These are phyloP conservation scores for Aspergillus neoniger DNA, from an alignment of 2,329 filamentous ascomycete species.

Conservation along the genomic window DNA sequence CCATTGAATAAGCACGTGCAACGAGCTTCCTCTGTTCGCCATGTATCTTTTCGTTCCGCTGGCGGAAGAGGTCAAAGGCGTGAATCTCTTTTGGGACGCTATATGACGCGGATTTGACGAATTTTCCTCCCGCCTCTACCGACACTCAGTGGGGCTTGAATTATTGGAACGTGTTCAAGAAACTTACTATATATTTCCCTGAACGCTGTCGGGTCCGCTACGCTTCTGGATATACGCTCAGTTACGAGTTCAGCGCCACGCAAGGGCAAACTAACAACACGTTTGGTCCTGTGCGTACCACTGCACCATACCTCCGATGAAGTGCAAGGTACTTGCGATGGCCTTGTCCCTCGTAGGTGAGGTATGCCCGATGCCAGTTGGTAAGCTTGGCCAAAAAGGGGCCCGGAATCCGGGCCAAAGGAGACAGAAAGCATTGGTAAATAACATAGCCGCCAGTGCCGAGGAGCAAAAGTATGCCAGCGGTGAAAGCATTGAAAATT, in stretches of 20 bases:
- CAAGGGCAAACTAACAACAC: not conserved
- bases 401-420: not conserved
- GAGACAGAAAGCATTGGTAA: not conserved
- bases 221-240: not conserved
- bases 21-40: not conserved
- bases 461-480: not conserved
- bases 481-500: not conserved
- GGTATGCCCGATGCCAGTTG: not conserved
- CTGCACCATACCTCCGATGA: not conserved
- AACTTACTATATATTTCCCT: not conserved
- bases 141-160: not conserved
- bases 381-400: not conserved
- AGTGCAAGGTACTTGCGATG: not conserved
- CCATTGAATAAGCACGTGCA: conserved; percentile 3
- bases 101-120: not conserved
- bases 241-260: not conserved
- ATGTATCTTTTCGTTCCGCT: not conserved
- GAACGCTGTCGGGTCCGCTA: not conserved
- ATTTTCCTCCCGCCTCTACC: not conserved
- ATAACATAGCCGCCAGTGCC: not conserved
- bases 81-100: not conserved
- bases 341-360: not conserved
- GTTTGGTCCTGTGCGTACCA: not conserved
- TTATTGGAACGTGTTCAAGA: not conserved
- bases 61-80: not conserved